Evolutionary conservation across 495 filamentous ascomycete genomes (phyloP), one percentile per base, ranked within the genome.

Genomic region (Podospora fimiseda): DNA sequence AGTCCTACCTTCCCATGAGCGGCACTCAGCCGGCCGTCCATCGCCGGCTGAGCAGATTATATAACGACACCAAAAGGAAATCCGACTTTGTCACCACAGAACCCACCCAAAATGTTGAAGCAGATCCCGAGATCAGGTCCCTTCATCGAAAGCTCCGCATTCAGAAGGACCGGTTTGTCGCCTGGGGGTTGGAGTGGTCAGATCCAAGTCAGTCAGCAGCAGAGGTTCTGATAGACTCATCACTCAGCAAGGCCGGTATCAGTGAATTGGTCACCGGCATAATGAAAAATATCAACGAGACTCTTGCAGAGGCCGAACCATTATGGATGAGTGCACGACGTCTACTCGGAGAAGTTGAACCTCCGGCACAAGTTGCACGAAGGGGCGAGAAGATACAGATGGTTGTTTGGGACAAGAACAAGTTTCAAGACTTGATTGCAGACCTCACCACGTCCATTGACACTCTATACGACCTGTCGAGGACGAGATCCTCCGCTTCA

Each of bases 111-210:
- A 75, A 72, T 45, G 72, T 72, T 48, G 76, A 74, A 24, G 68
- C 69, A 43, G 77, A 79, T 49, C 78, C 78, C 42, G 77, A 82
- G 57, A 71, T 80, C 60, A 70, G 77, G 62, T 67, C 72, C 22
- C 63, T 80, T 9, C 76, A 82, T 60, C 75, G 78, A 48, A 80
- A 80, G 63, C 66, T 81, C 21, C 74, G 77, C 47, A 80, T 85
- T 61, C 83, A 88, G 64, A 86, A 86, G 63, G 81, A 86, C 68
- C 73, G 91, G 24, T 73, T 95, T 56, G 80, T 92, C 43, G 84
- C 85, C 37, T 96, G 91, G 91, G 91, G 89, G 2, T 70, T 95
- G 51, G 87, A 92, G 64, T 96, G 91, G 91, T 91, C 82, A 47
- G 89, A 93, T 59, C 74, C 77, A 3, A 70, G 66, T 55, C 76